Conservation (phyloP, 2,329 filamentous ascomycete genomes). For the Aspergillus intermedius region DNA sequence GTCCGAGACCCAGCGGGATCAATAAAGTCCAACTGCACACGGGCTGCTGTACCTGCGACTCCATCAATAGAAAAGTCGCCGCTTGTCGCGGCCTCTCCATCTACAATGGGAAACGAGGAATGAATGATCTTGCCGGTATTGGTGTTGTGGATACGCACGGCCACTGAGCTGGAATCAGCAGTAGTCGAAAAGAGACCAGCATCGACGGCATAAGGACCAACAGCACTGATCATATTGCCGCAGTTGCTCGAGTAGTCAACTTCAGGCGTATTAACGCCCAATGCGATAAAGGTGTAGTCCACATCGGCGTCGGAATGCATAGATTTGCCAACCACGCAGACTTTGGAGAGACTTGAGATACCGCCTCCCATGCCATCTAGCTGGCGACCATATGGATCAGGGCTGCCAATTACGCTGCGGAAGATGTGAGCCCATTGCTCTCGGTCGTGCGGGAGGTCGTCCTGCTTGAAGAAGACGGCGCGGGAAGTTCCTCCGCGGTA, state of each 20-base stretch:
- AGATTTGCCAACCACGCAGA: conserved; percentile 58
- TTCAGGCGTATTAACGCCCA: conserved; percentile 55
- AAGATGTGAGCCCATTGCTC: conserved; percentile 51
- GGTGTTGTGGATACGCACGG: conserved; percentile 60
- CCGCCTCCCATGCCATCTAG: conserved; percentile 67
- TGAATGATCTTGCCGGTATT: conserved; percentile 62
- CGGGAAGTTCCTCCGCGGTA: conserved; percentile 66
- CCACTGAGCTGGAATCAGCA: conserved; percentile 26
- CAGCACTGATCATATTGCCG: conserved; percentile 64
- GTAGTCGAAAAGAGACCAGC: conserved; percentile 38
- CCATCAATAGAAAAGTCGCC: conserved; percentile 60
- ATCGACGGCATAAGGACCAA: conserved; percentile 61
- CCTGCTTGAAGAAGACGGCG: conserved; percentile 53
- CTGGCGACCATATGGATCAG: conserved; percentile 61
- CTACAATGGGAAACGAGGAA: conserved; percentile 49
- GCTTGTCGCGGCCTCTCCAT: conserved; percentile 41
- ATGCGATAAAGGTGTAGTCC: conserved; percentile 65
- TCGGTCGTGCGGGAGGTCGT: conserved; percentile 46
- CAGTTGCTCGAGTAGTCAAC: conserved; percentile 66
- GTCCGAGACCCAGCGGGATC: conserved; percentile 60
- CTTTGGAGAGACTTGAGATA: conserved; percentile 62
- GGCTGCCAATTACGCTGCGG: conserved; percentile 55
- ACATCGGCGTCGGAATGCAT: conserved; percentile 49
- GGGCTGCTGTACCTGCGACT: conserved; percentile 53
- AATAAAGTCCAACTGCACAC: conserved; percentile 56